These are phyloP conservation scores for Colletotrichum plurivorum DNA, from an alignment of 2,329 filamentous ascomycete genomes.

Conservation along the genomic window DNA sequence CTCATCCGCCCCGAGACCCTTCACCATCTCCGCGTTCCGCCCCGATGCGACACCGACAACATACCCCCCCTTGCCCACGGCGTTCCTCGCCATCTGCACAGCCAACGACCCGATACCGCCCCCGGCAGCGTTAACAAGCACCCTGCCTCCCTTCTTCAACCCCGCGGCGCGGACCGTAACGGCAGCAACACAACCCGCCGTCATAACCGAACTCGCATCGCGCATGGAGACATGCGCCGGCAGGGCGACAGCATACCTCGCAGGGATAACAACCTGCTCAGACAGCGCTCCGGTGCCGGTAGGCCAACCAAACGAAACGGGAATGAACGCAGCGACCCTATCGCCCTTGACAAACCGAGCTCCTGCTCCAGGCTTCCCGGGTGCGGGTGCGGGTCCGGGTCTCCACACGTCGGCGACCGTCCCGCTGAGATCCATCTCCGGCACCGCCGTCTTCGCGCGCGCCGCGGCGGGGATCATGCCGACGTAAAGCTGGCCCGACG, in stretches of 20 bases:
- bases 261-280: conserved; percentile 54
- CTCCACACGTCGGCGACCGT: conserved; percentile 54
- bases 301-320: conserved; percentile 49
- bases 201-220: conserved; percentile 55
- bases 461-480: conserved; percentile 55
- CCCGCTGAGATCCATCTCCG: conserved; percentile 61
- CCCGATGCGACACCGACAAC: conserved; percentile 65
- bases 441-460: conserved; percentile 52
- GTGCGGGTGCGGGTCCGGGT: conserved; percentile 26
- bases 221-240: conserved; percentile 48
- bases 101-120: conserved; percentile 64
- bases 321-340: conserved; percentile 56
- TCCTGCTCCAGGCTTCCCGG: neutral
- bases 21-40: conserved; percentile 61
- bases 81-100: conserved; percentile 58
- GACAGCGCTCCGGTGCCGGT: conserved; percentile 57
- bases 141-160: conserved; percentile 54
- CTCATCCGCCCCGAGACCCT: conserved; percentile 62
- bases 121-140: conserved; percentile 66
- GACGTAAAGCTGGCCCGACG: conserved; percentile 58
- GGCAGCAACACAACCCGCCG: conserved; percentile 55
- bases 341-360: conserved; percentile 49
- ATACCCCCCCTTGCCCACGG: conserved; percentile 55
- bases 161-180: conserved; percentile 55
- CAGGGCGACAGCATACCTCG: conserved; percentile 50